Percentiles rank a stretch among this genome's conserved stretches.
Conservation (phyloP, 2,329 filamentous ascomycete species). For the Coniochaeta prunicola region DNA sequence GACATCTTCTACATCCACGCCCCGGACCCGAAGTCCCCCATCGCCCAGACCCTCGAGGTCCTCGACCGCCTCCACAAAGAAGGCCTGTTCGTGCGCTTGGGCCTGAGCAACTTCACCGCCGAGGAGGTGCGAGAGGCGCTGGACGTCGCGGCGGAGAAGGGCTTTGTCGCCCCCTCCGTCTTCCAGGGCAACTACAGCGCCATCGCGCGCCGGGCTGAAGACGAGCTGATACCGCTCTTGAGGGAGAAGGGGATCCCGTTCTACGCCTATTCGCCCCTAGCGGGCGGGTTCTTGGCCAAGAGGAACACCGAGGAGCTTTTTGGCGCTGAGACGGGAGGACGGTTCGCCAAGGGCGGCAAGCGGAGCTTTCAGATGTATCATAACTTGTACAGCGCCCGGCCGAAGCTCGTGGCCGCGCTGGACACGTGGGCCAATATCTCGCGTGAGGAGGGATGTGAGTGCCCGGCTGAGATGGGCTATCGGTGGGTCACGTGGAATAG, state of each 20-base stretch:
- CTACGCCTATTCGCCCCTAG: slow-evolving; percentile 27
- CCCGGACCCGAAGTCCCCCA: slow-evolving; percentile 30
- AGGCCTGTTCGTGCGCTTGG: slow-evolving; percentile 30
- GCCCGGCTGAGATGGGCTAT: slow-evolving; percentile 8
- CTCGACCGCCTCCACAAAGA: slow-evolving; percentile 26
- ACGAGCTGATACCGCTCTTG: slow-evolving; percentile 25
- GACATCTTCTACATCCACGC: slow-evolving; percentile 33
- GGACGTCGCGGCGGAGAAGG: slow-evolving; percentile 22
- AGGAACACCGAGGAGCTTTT: slow-evolving; percentile 14
- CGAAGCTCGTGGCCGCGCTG: slow-evolving; percentile 6
- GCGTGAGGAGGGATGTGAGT: slow-evolving; percentile 2
- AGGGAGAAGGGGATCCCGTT: slow-evolving; percentile 26
- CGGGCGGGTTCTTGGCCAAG: slow-evolving; percentile 26
- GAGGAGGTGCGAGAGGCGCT: slow-evolving; percentile 28
- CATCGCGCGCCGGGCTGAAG: slow-evolving; percentile 26
- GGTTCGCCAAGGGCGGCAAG: background rate
- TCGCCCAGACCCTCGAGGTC: slow-evolving; percentile 27
- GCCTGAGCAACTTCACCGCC: slow-evolving; percentile 30
- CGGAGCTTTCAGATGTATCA: slow-evolving; percentile 1
- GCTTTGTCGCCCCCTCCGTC: slow-evolving; percentile 25
- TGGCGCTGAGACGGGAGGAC: background rate
- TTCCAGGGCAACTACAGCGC: slow-evolving; percentile 34
- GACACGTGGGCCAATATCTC: slow-evolving; percentile 6
- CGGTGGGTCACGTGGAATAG: slow-evolving; percentile 7
- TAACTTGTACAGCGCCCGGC: slow-evolving; percentile 4